Evolutionary conservation across 2,329 filamentous ascomycete genomes (phyloP).

Genomic region (Thyridium curvatum): DNA sequence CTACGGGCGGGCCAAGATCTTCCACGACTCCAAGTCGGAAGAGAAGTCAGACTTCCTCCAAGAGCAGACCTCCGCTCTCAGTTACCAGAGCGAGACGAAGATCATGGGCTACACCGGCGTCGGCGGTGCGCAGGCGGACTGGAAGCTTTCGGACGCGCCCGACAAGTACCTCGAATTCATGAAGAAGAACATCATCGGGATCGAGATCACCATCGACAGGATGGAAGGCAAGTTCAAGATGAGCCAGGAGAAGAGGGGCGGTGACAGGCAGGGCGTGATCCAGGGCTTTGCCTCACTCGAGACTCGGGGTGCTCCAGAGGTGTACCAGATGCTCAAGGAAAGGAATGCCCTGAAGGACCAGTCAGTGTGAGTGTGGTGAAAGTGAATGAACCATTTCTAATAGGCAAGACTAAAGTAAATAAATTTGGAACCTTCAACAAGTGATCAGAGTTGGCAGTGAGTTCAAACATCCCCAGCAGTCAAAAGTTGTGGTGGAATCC

Average conservation of each 20-base stretch:
- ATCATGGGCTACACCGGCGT: slow-evolving; percentile 50
- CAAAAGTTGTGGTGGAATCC: too few relatives aligned
- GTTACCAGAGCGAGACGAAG: slow-evolving; percentile 36
- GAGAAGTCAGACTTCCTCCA: slow-evolving; percentile 41
- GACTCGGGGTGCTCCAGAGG: slow-evolving; percentile 19
- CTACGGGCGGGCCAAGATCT: slow-evolving; percentile 52
- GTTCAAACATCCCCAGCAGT: too few relatives aligned
- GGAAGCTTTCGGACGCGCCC: slow-evolving; percentile 54
- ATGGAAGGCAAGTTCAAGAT: slow-evolving; percentile 61
- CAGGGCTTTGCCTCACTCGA: slow-evolving; percentile 41
- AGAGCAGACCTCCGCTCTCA: slow-evolving; percentile 45
- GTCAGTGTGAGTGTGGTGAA: too few relatives aligned
- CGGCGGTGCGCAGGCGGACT: slow-evolving; percentile 24
- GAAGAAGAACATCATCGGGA: slow-evolving; percentile 53
- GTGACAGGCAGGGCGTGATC: slow-evolving; percentile 50
- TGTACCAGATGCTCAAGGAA: slow-evolving; percentile 23
- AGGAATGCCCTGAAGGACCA: slow-evolving; percentile 12
- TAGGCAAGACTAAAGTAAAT: too few relatives aligned
- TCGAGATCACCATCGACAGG: slow-evolving; percentile 49
- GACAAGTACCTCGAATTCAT: slow-evolving; percentile 48
- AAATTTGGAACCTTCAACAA: too few relatives aligned
- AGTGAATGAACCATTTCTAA: too few relatives aligned
- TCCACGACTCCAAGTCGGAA: slow-evolving; percentile 38
- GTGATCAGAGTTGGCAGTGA: too few relatives aligned
- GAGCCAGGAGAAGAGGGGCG: slow-evolving; percentile 52